Conservation (phyloP, 2,329 filamentous ascomycete species). For the Colletotrichum shisoi region DNA sequence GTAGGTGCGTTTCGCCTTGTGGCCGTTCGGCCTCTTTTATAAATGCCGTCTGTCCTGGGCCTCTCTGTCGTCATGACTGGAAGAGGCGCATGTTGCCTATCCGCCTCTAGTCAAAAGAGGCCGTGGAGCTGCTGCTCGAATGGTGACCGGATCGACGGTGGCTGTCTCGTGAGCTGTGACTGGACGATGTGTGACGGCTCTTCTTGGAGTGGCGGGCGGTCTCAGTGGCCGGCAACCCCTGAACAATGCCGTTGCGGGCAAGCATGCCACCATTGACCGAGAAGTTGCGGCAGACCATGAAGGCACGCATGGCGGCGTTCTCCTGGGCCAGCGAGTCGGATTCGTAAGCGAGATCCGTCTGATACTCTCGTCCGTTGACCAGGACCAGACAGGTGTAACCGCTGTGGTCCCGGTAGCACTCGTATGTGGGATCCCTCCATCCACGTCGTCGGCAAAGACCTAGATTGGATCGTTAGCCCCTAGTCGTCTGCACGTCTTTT, state of each 20-base stretch:
- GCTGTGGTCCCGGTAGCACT: slow-evolving; percentile 75
- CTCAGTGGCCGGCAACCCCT: slow-evolving; percentile 67
- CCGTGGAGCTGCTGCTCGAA: slow-evolving; percentile 69
- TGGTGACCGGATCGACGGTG: slow-evolving; percentile 63
- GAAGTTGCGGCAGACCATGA: slow-evolving; percentile 98
- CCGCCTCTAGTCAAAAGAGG: slow-evolving; percentile 60
- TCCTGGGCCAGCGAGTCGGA: slow-evolving; percentile 85
- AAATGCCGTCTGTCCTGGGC: slow-evolving; percentile 27
- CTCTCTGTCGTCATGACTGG: slow-evolving; percentile 35
- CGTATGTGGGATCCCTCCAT: slow-evolving; percentile 91
- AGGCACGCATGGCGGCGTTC: slow-evolving; percentile 93
- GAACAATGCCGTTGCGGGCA: slow-evolving; percentile 72
- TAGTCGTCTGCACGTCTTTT: slow-evolving; percentile 14
- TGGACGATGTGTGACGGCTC: slow-evolving; percentile 58
- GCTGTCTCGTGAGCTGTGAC: slow-evolving; percentile 52
- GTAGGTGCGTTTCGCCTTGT: slow-evolving; percentile 47
- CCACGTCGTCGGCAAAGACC: slow-evolving; percentile 93
- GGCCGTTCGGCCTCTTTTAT: slow-evolving; percentile 52
- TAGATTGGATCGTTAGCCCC: slow-evolving; percentile 57
- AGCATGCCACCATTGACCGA: slow-evolving; percentile 95
- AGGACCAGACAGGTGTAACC: slow-evolving; percentile 91
- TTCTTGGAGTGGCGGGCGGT: slow-evolving; percentile 60
- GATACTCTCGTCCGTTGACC: slow-evolving; percentile 96
- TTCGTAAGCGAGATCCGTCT: slow-evolving; percentile 85
- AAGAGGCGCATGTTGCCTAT: slow-evolving; percentile 11